Base-by-base conservation (phyloP, 169 alveolate genomes). In the Eimeria maxima region DNA sequence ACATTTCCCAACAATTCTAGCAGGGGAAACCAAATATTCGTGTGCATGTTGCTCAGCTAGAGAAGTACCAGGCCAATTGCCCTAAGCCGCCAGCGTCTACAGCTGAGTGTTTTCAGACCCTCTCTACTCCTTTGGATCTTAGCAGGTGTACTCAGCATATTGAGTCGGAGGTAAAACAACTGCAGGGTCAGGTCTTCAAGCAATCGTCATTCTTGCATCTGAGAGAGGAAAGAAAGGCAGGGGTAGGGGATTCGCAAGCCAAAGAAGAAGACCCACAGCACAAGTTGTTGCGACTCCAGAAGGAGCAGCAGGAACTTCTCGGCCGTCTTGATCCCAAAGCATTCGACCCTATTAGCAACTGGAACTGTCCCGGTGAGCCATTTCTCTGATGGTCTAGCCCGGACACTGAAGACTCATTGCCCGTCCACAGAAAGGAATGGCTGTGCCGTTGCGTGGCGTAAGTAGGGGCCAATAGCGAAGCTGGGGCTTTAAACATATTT, bases 61-160 rank as follows among this genome's bases (percentile, higher is more conserved):
- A 86, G 14, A 86, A 86, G 80, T 86, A 86, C 93, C 93, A 45
- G 38, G 93, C 93, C 38, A 86, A 86, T 47, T 86, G 93, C 60
- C 93, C 93, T 16, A 86, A 86, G 57, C 93, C 93, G 80, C 93
- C 93, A 29, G 93, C 69, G 45, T 57, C 93, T 20, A 44, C 93
- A 57, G 38, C 57, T 27, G 93, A 86, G 27, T 86, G 93, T 24
- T 60, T 86, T 69, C 80, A 60, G 11, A 86, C 78, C 6, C 22
- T 86, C 47, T 57, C 80, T 29, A 33, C 93, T 16, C 93, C 93
- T 13, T 53, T 86, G 78, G 93, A 86, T 69, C 93, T 86, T 14
- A 60, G 60, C 5, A 18, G 24, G 42, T 86, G 80, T 33, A 86
- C 93, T 7, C 38, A 60, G 60, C 53, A 57, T 44, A 67, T 86